These are phyloP conservation scores for Pichiaceae sp. DNA, from an alignment of 1,139 yeast genomes.

Conservation along the genomic window DNA sequence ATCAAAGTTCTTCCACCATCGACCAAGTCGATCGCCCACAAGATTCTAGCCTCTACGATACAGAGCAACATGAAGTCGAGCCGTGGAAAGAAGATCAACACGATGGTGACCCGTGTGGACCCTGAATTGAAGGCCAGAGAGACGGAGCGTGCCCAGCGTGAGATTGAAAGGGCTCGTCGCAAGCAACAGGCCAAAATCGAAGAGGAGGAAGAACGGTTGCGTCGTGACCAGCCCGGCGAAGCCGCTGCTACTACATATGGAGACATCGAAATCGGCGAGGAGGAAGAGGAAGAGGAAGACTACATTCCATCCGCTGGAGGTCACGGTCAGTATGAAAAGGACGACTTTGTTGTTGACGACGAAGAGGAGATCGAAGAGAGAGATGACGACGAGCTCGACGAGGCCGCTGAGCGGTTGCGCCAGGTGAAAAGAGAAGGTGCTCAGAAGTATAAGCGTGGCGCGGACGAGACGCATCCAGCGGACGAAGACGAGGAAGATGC, in stretches of 20 bases:
- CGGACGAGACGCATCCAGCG: constrained; percentile 26
- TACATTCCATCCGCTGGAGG: constrained; percentile 26
- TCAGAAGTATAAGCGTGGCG: constrained; percentile 20
- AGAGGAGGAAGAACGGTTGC: constrained; percentile 43
- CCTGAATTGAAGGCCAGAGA: constrained; percentile 80
- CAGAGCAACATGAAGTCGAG: constrained; percentile 56
- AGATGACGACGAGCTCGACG: constrained; percentile 37
- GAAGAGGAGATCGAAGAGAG: constrained; percentile 44
- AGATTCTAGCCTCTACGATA: constrained; percentile 70
- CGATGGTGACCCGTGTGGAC: constrained; percentile 74
- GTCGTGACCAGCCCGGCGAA: constrained; percentile 20
- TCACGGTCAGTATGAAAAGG: constrained; percentile 34
- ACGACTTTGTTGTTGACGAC: constrained; percentile 38
- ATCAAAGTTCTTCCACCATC: constrained; percentile 84
- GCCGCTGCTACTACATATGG: constrained; percentile 17
- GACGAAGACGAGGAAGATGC: constrained; percentile 30
- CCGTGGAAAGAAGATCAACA: constrained; percentile 44
- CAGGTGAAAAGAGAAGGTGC: constrained; percentile 27
- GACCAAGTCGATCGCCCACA: constrained; percentile 73
- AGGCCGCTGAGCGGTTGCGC: constrained; percentile 26
- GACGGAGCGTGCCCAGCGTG: constrained; percentile 72
- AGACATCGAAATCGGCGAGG: constrained; percentile 25
- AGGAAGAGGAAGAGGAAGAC: constrained; percentile 26
- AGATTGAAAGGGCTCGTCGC: constrained; percentile 62
- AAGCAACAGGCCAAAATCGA: constrained; percentile 49